Percentiles rank a stretch among this genome's conserved stretches.
Evolutionary conservation across 1,284 basidiomycete species (phyloP).

Genomic region (Rugiboletus extremiorientalis): DNA sequence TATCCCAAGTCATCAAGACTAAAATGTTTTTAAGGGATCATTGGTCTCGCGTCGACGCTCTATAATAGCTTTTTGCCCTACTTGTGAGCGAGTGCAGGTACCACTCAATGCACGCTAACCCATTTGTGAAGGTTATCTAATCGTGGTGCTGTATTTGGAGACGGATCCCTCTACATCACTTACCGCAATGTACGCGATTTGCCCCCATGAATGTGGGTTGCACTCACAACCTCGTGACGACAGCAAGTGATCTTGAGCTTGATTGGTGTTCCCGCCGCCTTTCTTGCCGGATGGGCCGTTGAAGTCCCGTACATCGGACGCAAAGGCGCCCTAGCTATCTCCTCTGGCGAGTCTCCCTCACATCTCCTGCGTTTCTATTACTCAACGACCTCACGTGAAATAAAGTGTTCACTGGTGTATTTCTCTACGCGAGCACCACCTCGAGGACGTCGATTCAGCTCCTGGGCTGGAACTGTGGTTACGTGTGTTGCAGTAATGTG

Average conservation of each 20-base stretch:
- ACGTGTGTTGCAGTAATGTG: constrained; percentile 59
- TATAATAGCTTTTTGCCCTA: constrained; percentile 60
- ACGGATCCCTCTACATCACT: constrained; percentile 48
- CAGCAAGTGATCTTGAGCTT: constrained; percentile 60
- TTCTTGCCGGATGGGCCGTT: constrained; percentile 63
- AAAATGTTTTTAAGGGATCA: constrained; percentile 40
- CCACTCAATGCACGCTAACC: constrained; percentile 3
- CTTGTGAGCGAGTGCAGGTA: constrained; percentile 36
- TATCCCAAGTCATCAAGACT: not conserved
- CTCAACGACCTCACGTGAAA: constrained; percentile 33
- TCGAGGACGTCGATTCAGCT: constrained; percentile 60
- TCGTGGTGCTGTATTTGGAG: constrained; percentile 50
- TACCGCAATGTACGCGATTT: constrained; percentile 47
- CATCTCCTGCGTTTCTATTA: not conserved
- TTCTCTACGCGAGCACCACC: constrained; percentile 69
- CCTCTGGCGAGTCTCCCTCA: constrained; percentile 41
- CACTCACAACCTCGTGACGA: not conserved
- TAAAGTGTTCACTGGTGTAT: constrained; percentile 62
- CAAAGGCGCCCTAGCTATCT: constrained; percentile 58
- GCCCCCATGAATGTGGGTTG: not conserved
- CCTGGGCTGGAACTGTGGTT: constrained; percentile 74
- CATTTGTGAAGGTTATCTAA: constrained; percentile 38
- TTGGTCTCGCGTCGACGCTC: constrained; percentile 61
- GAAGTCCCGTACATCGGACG: constrained; percentile 63
- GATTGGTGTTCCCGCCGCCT: constrained; percentile 66